Percentiles rank a stretch among this genome's conserved stretches.
phyloP scores from a whole-genome alignment of 352 stramenopile species.

The Pythium apleroticum region DNA sequence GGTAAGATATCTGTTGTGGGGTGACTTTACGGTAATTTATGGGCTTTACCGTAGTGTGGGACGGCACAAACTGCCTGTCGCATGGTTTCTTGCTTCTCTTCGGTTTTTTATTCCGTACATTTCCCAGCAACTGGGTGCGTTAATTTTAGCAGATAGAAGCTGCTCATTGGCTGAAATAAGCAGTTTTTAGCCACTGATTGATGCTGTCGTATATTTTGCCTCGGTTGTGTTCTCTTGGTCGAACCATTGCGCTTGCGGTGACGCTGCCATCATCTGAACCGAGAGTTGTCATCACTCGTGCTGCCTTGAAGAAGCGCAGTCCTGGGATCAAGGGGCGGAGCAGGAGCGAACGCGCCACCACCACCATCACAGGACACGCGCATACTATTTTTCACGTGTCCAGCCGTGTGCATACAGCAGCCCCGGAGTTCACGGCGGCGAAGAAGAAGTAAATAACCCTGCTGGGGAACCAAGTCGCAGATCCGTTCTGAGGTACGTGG shows the following conservation, averaged over 20 bases:
- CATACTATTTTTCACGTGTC: not conserved
- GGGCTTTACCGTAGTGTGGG: not conserved
- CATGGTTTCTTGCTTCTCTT: slow-evolving; percentile 26
- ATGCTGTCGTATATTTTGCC: slow-evolving; percentile 6
- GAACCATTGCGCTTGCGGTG: slow-evolving; percentile 26
- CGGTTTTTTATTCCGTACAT: slow-evolving; percentile 27
- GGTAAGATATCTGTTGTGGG: slow-evolving; percentile 19
- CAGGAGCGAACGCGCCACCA: not conserved
- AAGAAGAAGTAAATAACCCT: slow-evolving; percentile 5
- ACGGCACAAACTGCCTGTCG: slow-evolving; percentile 14
- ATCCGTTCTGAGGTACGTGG: slow-evolving; percentile 5
- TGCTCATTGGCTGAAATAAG: slow-evolving; percentile 16
- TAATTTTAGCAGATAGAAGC: slow-evolving; percentile 12
- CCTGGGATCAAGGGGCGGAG: not conserved
- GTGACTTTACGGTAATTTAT: slow-evolving; percentile 18
- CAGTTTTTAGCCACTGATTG: slow-evolving; percentile 25
- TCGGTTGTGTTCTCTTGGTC: slow-evolving; percentile 20
- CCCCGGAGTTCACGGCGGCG: not conserved
- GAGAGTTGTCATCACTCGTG: slow-evolving; percentile 22
- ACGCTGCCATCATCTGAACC: slow-evolving; percentile 21
- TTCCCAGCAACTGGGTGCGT: not conserved
- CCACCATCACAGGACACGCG: not conserved
- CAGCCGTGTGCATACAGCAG: not conserved
- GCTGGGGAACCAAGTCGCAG: slow-evolving; percentile 2
- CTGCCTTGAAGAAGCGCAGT: slow-evolving; percentile 10